Percentiles rank a stretch among this genome's conserved stretches.
phyloP scores from a whole-genome alignment of 805 yeast species.

The Candida nemodendra region DNA sequence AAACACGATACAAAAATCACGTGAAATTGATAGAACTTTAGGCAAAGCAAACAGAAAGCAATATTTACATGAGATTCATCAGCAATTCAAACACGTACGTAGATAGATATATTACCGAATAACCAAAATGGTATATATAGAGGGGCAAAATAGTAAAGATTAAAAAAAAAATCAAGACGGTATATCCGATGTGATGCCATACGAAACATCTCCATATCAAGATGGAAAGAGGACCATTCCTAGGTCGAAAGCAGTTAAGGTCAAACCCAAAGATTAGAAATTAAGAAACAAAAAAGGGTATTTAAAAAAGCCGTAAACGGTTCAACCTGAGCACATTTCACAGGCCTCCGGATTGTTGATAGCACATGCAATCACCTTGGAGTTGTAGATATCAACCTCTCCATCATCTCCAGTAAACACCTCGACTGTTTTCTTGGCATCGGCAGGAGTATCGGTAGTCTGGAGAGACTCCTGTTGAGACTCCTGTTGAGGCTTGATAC shows the following conservation, averaged over 20 bases:
- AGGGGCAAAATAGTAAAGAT: too few relatives aligned
- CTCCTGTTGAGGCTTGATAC: constrained; percentile 28
- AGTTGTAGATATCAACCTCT: constrained; percentile 83
- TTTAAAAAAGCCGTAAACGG: not conserved
- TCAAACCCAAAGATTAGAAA: not conserved
- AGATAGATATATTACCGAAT: too few relatives aligned
- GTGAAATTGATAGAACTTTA: too few relatives aligned
- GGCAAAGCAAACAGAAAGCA: too few relatives aligned
- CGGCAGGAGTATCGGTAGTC: constrained; percentile 9
- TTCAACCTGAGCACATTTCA: constrained; percentile 96
- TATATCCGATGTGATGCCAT: too few relatives aligned
- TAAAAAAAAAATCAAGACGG: too few relatives aligned
- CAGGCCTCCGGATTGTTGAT: constrained; percentile 96
- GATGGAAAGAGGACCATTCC: not conserved
- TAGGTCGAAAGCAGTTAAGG: not conserved
- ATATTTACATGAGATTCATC: too few relatives aligned
- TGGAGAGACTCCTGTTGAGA: constrained; percentile 7
- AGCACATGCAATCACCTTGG: constrained; percentile 94
- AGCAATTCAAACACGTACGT: too few relatives aligned
- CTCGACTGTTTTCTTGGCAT: constrained; percentile 15
- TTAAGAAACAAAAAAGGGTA: not conserved
- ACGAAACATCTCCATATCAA: too few relatives aligned
- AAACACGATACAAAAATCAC: too few relatives aligned
- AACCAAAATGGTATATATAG: too few relatives aligned
- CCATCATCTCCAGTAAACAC: constrained; percentile 32